Percentiles rank a stretch among this genome's conserved stretches.
These are phyloP conservation scores for Mitosporidium daphniae DNA, from an alignment of 371 early-diverging fungal species.

Conservation along the genomic window DNA sequence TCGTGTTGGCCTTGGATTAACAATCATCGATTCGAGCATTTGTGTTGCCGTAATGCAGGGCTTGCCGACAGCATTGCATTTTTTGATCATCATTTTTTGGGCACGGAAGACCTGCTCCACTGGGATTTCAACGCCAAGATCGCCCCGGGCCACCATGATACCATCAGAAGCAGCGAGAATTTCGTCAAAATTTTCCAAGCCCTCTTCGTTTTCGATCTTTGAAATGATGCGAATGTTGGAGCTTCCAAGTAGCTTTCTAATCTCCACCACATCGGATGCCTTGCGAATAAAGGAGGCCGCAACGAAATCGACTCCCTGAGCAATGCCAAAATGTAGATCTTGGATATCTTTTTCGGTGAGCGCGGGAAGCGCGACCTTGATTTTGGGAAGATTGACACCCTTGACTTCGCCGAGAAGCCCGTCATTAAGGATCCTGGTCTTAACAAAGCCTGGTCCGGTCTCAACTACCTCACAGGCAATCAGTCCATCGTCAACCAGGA, in stretches of 20 bases:
- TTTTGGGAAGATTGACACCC: slow-evolving; percentile 53
- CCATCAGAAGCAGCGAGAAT: slow-evolving; percentile 74
- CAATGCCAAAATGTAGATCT: slow-evolving; percentile 58
- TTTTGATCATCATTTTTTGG: slow-evolving; percentile 80
- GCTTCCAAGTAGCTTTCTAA: slow-evolving; percentile 31
- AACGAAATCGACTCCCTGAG: slow-evolving; percentile 63
- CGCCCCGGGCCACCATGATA: slow-evolving; percentile 90
- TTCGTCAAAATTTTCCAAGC: slow-evolving; percentile 76
- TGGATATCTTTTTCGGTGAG: slow-evolving; percentile 63
- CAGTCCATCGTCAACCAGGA: slow-evolving; percentile 22
- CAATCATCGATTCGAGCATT: slow-evolving; percentile 91
- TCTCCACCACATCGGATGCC: slow-evolving; percentile 41
- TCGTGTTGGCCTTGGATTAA: slow-evolving; percentile 72
- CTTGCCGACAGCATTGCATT: slow-evolving; percentile 64
- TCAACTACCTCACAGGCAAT: background rate
- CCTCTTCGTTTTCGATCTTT: slow-evolving; percentile 60
- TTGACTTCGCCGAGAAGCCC: too few species aligned
- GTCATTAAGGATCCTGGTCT: too few species aligned
- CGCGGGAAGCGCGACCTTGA: slow-evolving; percentile 47
- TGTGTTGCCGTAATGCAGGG: slow-evolving; percentile 86
- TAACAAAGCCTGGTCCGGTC: slow-evolving; percentile 3
- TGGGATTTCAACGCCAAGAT: slow-evolving; percentile 86
- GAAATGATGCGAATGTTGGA: slow-evolving; percentile 47
- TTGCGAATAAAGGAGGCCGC: slow-evolving; percentile 83
- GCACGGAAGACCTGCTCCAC: slow-evolving; percentile 51